These are phyloP conservation scores for Nephelium lappaceum DNA, from an alignment of 345 rosid species.

Conservation along the genomic window DNA sequence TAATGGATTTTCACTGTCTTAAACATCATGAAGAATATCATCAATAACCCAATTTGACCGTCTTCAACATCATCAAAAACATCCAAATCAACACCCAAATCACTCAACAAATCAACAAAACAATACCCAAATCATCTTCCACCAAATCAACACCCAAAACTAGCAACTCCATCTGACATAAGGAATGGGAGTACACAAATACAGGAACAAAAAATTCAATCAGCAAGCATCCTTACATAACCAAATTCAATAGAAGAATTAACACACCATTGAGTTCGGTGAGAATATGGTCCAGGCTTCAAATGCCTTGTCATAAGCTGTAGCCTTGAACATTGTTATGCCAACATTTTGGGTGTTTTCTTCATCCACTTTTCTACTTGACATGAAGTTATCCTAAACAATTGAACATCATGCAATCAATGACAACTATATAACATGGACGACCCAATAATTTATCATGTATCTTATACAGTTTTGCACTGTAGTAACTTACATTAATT, in stretches of 20 bases:
- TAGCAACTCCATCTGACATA: neutral
- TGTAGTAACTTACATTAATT: slow-evolving; percentile 60
- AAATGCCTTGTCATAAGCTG: slow-evolving; percentile 87
- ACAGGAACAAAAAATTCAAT: neutral
- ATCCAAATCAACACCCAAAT: too few species aligned
- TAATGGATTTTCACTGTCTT: too few species aligned
- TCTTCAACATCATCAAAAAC: too few species aligned
- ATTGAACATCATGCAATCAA: slow-evolving; percentile 4
- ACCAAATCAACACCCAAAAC: too few species aligned
- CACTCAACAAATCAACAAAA: too few species aligned
- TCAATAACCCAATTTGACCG: too few species aligned
- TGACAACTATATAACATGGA: neutral
- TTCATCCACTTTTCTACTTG: slow-evolving; percentile 62
- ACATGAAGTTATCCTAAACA: slow-evolving; percentile 66
- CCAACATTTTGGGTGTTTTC: slow-evolving; percentile 48
- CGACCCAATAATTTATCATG: slow-evolving; percentile 2
- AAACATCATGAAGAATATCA: too few species aligned
- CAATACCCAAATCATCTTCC: too few species aligned
- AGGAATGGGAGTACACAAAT: neutral
- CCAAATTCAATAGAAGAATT: slow-evolving; percentile 16
- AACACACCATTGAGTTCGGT: slow-evolving; percentile 72
- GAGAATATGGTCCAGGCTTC: slow-evolving; percentile 84
- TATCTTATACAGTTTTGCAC: slow-evolving; percentile 16
- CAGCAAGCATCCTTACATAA: neutral
- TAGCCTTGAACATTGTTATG: slow-evolving; percentile 81